Base-by-base conservation (phyloP, 2,329 filamentous ascomycete species). In the Ceratocystis alfenasii region DNA sequence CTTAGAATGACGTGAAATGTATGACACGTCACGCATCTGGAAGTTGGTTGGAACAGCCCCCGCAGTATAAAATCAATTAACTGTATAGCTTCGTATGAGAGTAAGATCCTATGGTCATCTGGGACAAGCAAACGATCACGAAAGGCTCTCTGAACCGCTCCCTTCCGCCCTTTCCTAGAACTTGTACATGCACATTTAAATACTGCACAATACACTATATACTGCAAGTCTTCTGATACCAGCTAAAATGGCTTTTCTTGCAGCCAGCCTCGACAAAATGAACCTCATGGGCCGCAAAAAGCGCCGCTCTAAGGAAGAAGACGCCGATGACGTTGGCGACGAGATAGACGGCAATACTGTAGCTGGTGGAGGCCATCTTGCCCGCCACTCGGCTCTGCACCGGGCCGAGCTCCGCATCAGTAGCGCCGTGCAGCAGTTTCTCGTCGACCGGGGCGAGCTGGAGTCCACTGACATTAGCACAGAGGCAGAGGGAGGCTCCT, bases 371-470 rank as follows among this genome's bases (percentile, higher is more conserved):
- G 83, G 83, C 57, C 83, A 83, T 72, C 77, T 77, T 64, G 75
- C 76, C n/a, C 78, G 78, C 46, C 73, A 74, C 63, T 78, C 78
- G 12, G 74, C 76, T 41, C 72, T 77, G 65, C 79, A 79, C 8
- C 81, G 81, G 68, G 77, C 78, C 53, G 76, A 82, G 65, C 78
- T 88, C 30, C 77, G 80, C 63, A 81, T 87, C 69, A 87, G 84
- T 74, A 76, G 78, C 68, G 81, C 83, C 0, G 72, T 88, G 55
- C 80, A 79, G 67, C 77, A 77, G 0, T 84, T 83, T 68, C 76
- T 88, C 17, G 78, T 78, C 53, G 73, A 81, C n/a, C 73, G 85
- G 36, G 74, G 77, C 1, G 74, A 85, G 10, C 70, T 87, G 6
- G 74, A 77, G 4, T 73, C 78, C 45, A 72, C 71, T 2, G 82